phyloP scores from a whole-genome alignment of 2,329 filamentous ascomycete species.

The Penicillium expansum region DNA sequence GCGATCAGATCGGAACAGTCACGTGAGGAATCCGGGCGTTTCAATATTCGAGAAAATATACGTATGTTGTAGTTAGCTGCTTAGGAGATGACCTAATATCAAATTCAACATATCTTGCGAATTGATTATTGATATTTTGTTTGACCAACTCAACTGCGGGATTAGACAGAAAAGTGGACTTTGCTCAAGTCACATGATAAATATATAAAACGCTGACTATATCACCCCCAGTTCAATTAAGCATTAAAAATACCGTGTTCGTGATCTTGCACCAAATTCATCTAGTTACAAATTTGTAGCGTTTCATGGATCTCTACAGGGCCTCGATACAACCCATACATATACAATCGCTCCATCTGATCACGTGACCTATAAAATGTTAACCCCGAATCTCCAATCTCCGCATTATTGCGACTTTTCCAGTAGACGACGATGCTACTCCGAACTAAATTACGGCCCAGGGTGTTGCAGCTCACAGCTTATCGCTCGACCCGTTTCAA shows the following conservation, averaged over 20 bases:
- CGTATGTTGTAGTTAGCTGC: too few relatives aligned
- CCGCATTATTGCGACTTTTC: background rate
- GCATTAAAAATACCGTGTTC: background rate
- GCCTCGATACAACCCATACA: background rate
- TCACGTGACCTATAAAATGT: background rate
- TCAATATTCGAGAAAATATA: background rate
- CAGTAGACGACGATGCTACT: slow-evolving; percentile 13
- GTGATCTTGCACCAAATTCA: too few relatives aligned
- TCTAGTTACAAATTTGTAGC: too few relatives aligned
- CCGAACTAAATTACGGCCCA: slow-evolving; percentile 14
- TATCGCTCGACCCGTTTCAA: slow-evolving; percentile 5
- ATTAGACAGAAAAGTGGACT: background rate
- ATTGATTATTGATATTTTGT: background rate
- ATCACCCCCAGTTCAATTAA: background rate
- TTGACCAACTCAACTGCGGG: background rate
- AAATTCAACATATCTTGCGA: background rate
- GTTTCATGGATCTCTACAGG: background rate
- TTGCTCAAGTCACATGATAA: background rate
- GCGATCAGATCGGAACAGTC: slow-evolving; percentile 4
- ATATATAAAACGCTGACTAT: too few relatives aligned
- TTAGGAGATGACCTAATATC: background rate
- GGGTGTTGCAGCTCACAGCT: background rate
- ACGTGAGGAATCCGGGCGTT: background rate
- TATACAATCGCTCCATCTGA: background rate
- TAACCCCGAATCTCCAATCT: slow-evolving; percentile 9